Conservation (phyloP, 2,329 filamentous ascomycete species). For the Podosphaera fusca region DNA sequence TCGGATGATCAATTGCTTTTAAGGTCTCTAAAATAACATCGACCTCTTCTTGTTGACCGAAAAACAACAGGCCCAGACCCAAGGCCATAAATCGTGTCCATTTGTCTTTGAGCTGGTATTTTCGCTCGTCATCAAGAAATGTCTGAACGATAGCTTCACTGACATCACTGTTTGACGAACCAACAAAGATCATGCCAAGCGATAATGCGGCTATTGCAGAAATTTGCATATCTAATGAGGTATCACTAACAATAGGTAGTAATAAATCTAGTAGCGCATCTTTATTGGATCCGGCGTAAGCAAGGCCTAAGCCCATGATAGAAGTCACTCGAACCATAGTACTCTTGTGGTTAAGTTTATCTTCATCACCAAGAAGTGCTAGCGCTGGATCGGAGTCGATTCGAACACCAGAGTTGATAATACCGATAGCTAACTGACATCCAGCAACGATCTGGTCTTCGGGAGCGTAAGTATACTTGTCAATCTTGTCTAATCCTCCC, state of each 20-base stretch:
- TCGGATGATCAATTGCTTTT: conserved; percentile 90
- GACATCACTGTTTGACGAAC: conserved; percentile 74
- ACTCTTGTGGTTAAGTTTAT: conserved; percentile 59
- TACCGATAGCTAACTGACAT: conserved; percentile 77
- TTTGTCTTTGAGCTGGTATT: conserved; percentile 82
- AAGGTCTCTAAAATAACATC: conserved; percentile 91
- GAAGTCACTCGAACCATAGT: conserved; percentile 57
- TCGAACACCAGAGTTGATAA: conserved; percentile 81
- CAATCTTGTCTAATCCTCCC: conserved; percentile 74
- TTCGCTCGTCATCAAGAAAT: conserved; percentile 78
- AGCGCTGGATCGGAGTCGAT: conserved; percentile 77
- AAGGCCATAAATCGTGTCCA: conserved; percentile 95
- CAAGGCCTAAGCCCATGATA: conserved; percentile 88
- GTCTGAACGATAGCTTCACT: conserved; percentile 83
- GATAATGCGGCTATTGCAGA: conserved; percentile 90
- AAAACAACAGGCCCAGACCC: conserved; percentile 80
- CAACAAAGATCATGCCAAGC: conserved; percentile 76
- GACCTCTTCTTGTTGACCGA: conserved; percentile 94
- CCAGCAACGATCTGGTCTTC: conserved; percentile 79
- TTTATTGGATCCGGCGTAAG: conserved; percentile 87
- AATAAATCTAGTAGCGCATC: conserved; percentile 69
- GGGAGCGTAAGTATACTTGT: conserved; percentile 70
- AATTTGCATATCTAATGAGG: conserved; percentile 73
- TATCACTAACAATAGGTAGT: conserved; percentile 69
- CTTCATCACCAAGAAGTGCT: conserved; percentile 59